phyloP scores from a whole-genome alignment of 1,284 basidiomycete genomes.

The Ganoderma sinense region DNA sequence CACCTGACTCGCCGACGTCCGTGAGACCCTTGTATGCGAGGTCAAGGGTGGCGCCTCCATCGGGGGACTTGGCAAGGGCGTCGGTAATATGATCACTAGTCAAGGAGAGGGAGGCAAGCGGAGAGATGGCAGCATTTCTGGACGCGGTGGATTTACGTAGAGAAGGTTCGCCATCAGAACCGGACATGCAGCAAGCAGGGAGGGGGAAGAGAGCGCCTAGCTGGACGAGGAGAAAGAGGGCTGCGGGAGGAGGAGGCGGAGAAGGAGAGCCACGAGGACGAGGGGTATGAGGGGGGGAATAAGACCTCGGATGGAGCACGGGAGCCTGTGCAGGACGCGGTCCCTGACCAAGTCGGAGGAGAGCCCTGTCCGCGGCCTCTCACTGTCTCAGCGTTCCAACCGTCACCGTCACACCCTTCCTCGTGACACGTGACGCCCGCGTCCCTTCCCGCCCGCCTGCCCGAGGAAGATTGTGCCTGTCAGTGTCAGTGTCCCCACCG shows the following conservation, averaged over 20 bases:
- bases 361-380: conserved; percentile 4
- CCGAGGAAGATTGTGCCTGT: neutral
- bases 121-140: conserved; percentile 34
- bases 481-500: neutral
- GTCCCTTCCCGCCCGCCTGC: conserved; percentile 16
- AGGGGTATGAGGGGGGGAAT: conserved; percentile 1
- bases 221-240: conserved; percentile 4
- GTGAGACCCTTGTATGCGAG: conserved; percentile 81
- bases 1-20: conserved; percentile 77
- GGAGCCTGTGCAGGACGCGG: conserved; percentile 24
- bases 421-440: conserved; percentile 29
- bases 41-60: conserved; percentile 84
- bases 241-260: neutral
- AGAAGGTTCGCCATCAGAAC: conserved; percentile 32
- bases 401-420: conserved; percentile 25
- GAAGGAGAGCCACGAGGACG: conserved; percentile 1
- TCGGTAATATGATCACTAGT: conserved; percentile 66
- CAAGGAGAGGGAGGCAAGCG: conserved; percentile 51
- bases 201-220: conserved; percentile 8
- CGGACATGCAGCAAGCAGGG: conserved; percentile 29
- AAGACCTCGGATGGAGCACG: conserved; percentile 6
- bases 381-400: conserved; percentile 21
- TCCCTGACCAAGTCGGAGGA: conserved; percentile 28
- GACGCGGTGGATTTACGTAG: conserved; percentile 28
- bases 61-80: conserved; percentile 73